Evolutionary conservation across 176 grass and related monocot genomes (phyloP).

Genomic region (Lolium perenne): DNA sequence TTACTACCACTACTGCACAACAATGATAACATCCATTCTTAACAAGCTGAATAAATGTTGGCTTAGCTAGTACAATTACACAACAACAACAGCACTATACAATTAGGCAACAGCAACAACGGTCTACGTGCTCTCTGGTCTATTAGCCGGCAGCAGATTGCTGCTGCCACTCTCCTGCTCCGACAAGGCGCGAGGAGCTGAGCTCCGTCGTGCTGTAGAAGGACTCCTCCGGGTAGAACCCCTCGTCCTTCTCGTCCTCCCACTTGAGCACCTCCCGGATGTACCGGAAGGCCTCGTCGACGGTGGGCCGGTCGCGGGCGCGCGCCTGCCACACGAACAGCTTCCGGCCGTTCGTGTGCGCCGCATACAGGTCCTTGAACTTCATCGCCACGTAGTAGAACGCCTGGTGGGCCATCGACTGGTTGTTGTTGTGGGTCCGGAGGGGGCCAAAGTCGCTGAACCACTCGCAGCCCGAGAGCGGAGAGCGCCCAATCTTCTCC

Average conservation of each 20-base stretch:
- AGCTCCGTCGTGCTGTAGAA: constrained; percentile 94
- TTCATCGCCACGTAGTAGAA: constrained; percentile 91
- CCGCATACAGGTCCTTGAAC: constrained; percentile 83
- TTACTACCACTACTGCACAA: not conserved
- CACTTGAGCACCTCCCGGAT: constrained; percentile 85
- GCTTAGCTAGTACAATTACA: constrained; percentile 1
- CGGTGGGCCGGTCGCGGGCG: constrained; percentile 60
- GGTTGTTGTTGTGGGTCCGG: constrained; percentile 78
- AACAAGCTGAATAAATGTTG: constrained; percentile 26
- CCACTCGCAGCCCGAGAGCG: constrained; percentile 72
- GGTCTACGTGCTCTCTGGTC: not conserved
- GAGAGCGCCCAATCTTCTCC: constrained; percentile 71
- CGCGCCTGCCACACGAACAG: constrained; percentile 92
- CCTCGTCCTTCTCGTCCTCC: constrained; percentile 82
- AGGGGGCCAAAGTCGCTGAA: constrained; percentile 81
- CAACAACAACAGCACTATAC: not conserved
- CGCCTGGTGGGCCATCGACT: constrained; percentile 85
- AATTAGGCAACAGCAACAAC: not conserved
- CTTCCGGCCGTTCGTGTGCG: constrained; percentile 58
- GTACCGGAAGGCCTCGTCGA: constrained; percentile 85
- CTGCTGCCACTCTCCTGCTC: constrained; percentile 21
- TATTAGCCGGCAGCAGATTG: constrained; percentile 32
- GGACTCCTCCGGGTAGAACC: constrained; percentile 70
- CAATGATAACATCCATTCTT: constrained; percentile 11
- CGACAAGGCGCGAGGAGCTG: constrained; percentile 75